Conservation (phyloP, 495 filamentous ascomycete genomes). For the Talaromyces liani region DNA sequence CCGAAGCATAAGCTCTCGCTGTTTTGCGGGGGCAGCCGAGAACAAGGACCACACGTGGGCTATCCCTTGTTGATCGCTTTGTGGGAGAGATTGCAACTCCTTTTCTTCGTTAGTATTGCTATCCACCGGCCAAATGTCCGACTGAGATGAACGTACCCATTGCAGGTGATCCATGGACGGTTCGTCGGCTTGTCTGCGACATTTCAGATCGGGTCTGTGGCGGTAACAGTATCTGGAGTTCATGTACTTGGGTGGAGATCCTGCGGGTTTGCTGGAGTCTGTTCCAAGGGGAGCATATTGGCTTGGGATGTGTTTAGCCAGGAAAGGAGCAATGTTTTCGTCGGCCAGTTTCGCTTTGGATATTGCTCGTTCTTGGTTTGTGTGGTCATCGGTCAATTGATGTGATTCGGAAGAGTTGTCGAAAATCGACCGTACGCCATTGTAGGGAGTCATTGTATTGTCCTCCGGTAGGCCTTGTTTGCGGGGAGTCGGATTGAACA, state of each 20-base stretch:
- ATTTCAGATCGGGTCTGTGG: slow-evolving; percentile 91
- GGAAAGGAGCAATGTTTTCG: slow-evolving; percentile 67
- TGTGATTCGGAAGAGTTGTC: neutral
- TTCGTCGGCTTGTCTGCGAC: slow-evolving; percentile 84
- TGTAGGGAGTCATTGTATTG: slow-evolving; percentile 4
- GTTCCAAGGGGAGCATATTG: slow-evolving; percentile 67
- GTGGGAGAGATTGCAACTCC: slow-evolving; percentile 75
- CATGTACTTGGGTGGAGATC: slow-evolving; percentile 27
- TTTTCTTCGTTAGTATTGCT: slow-evolving; percentile 23
- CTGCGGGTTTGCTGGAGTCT: slow-evolving; percentile 18
- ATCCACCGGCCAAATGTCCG: slow-evolving; percentile 1
- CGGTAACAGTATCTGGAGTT: slow-evolving; percentile 96
- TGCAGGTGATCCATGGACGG: slow-evolving; percentile 93
- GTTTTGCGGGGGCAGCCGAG: slow-evolving; percentile 88
- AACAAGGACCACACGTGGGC: slow-evolving; percentile 95
- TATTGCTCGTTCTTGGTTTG: slow-evolving; percentile 2
- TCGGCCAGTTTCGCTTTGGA: slow-evolving; percentile 39
- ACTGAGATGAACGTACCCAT: slow-evolving; percentile 45
- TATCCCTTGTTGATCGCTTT: slow-evolving; percentile 85
- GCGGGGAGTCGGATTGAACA: slow-evolving; percentile 1
- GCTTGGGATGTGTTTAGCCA: slow-evolving; percentile 76
- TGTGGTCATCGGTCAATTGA: slow-evolving; percentile 1
- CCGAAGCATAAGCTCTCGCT: slow-evolving; percentile 89
- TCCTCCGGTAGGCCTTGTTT: slow-evolving; percentile 8
- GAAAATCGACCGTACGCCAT: slow-evolving; percentile 5